Conservation (phyloP, 495 filamentous ascomycete species). For the Aspergillus bertholletiae region DNA sequence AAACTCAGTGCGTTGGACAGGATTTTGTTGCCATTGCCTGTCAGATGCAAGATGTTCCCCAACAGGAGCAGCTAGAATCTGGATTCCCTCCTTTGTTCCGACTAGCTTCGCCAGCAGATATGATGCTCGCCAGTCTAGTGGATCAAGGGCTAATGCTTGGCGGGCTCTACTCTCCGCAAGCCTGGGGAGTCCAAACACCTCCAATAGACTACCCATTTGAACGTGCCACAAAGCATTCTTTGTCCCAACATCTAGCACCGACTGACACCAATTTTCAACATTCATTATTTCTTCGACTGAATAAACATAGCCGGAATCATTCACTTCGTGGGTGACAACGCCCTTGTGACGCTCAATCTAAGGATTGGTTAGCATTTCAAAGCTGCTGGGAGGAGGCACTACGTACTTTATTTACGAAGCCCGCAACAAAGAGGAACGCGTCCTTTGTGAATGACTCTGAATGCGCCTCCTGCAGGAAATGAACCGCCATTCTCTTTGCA, state of each 20-base stretch:
- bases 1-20: slow-evolving; percentile 16
- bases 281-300: slow-evolving; percentile 10
- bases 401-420: slow-evolving; percentile 13
- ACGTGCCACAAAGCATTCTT: slow-evolving; percentile 33
- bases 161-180: slow-evolving; percentile 20
- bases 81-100: slow-evolving; percentile 23
- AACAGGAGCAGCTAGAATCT: slow-evolving; percentile 17
- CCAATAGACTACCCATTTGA: slow-evolving; percentile 27
- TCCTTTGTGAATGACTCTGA: slow-evolving; percentile 3
- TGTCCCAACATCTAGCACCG: slow-evolving; percentile 6
- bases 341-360: slow-evolving; percentile 5
- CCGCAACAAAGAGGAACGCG: slow-evolving; percentile 16
- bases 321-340: neutral
- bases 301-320: neutral
- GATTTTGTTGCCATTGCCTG: slow-evolving; percentile 17
- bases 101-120: slow-evolving; percentile 27
- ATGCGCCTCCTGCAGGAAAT: slow-evolving; percentile 15
- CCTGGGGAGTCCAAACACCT: slow-evolving; percentile 3
- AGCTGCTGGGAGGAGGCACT: neutral
- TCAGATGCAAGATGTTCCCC: slow-evolving; percentile 7
- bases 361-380: neutral
- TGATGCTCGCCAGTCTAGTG: slow-evolving; percentile 33
- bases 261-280: slow-evolving; percentile 13
- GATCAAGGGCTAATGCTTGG: slow-evolving; percentile 29
- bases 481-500: slow-evolving; percentile 14